Evolutionary conservation across 371 early-diverging fungal genomes (phyloP), one percentile per base, ranked within the genome.

Genomic region (Polyrhizophydium stewartii): DNA sequence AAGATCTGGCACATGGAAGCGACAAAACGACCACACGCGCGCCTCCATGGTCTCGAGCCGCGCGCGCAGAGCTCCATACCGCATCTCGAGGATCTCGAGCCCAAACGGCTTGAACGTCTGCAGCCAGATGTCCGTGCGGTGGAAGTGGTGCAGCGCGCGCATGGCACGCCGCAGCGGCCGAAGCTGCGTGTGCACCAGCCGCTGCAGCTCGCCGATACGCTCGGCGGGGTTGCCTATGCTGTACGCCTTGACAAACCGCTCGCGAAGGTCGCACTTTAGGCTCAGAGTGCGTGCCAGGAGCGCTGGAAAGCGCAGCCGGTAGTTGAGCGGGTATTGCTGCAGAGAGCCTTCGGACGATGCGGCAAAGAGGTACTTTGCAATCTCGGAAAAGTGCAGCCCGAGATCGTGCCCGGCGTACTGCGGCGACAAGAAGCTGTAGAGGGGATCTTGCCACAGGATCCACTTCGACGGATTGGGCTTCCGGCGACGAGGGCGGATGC

Each of bases 391-490:
- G 61, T 89, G 87, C 0, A 70, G 61, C 62, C 86, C 87, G 2
- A 92, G 67, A 51, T 88, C 82, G 65, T 85, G 69, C 10, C 78
- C 78, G 0, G 73, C 71, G 56, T 90, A 89, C 68, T 92, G 91
- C 1, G 92, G 90, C 16, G 87, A 81, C 55, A 91, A 74, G 53
- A 91, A 87, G 6, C 84, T 73, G 43, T 88, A 71, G 55, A 90
- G 75, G 2, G 92, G 92, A 69, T 92, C 92, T 35, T 91, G 90
- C 93, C 93, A 93, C 30, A 93, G 72, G 12, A 92, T 63, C 83
- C 89, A 92, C 71, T 93, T 93, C 67, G 90, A 87, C 55, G 85
- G 77, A 61, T 92, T 92, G 17, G 87, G 86, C 17, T 84, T 78
- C 71, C 66, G 84, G 77, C 84, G 81, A 28, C 3, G 53, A n/a